Conservation (phyloP, 2,329 filamentous ascomycete genomes). For the Botrytis tulipae region DNA sequence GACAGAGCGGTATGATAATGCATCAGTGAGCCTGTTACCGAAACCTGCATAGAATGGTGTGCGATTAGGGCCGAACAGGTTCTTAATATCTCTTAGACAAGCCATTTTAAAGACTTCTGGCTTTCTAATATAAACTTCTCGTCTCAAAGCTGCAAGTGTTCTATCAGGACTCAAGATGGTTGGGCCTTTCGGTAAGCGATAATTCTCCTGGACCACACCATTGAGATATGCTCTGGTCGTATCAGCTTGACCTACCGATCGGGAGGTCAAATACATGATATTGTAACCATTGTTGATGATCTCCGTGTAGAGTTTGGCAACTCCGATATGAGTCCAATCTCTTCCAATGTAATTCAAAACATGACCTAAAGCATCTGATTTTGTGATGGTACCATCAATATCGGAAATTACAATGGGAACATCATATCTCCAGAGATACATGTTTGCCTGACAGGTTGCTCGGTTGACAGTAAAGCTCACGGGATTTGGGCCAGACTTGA, state of each 20-base stretch:
- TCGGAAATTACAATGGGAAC: slow-evolving; percentile 96
- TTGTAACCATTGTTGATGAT: slow-evolving; percentile 97
- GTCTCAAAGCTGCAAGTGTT: slow-evolving; percentile 86
- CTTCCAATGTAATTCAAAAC: slow-evolving; percentile 95
- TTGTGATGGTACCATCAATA: slow-evolving; percentile 98
- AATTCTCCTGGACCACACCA: slow-evolving; percentile 84
- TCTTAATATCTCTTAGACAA: slow-evolving; percentile 89
- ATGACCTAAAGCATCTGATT: slow-evolving; percentile 91
- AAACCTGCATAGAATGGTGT: slow-evolving; percentile 97
- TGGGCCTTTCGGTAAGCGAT: slow-evolving; percentile 80
- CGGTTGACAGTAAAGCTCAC: slow-evolving; percentile 97
- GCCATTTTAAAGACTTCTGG: slow-evolving; percentile 99
- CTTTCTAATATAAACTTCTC: slow-evolving; percentile 92
- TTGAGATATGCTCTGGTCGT: slow-evolving; percentile 85
- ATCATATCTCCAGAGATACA: slow-evolving; percentile 92
- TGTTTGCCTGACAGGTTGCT: slow-evolving; percentile 85
- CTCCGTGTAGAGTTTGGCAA: slow-evolving; percentile 95
- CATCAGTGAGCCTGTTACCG: slow-evolving; percentile 93
- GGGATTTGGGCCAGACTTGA: slow-evolving; percentile 82
- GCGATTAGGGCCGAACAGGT: slow-evolving; percentile 72
- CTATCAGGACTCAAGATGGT: slow-evolving; percentile 94
- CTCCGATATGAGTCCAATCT: slow-evolving; percentile 96
- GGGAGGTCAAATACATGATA: slow-evolving; percentile 94
- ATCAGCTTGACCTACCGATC: slow-evolving; percentile 91
- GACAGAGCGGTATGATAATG: slow-evolving; percentile 91